Conservation (phyloP, 73 alveolate genomes). For the Tetrahymena malaccensis region DNA sequence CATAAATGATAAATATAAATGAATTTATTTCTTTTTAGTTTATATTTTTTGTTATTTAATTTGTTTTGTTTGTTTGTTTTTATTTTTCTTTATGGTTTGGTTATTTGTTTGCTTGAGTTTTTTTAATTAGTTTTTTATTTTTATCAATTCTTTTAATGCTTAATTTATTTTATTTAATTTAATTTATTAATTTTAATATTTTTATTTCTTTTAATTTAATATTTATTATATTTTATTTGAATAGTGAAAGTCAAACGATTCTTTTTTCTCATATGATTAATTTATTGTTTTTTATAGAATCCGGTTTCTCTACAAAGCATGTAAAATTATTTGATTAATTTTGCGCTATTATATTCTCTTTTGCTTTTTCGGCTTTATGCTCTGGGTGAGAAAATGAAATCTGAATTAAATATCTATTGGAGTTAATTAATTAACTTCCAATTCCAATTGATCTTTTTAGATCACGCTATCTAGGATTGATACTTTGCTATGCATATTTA, state of each 20-base stretch:
- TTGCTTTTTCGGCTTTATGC: neutral
- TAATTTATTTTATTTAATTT: neutral
- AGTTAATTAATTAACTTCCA: neutral
- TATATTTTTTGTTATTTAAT: too few species aligned
- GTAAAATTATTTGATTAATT: neutral
- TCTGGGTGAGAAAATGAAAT: neutral
- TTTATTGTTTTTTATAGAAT: neutral
- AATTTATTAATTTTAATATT: neutral
- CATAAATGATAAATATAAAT: too few species aligned
- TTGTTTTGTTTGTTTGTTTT: too few species aligned
- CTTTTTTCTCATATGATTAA: neutral
- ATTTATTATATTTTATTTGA: neutral
- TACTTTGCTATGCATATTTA: neutral
- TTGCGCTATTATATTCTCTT: neutral
- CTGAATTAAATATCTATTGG: neutral
- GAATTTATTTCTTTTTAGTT: too few species aligned
- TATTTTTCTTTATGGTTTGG: too few species aligned
- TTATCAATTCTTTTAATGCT: neutral
- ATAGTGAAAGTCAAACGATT: neutral
- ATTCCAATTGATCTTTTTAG: neutral
- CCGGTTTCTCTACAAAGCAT: neutral
- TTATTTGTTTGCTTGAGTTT: too few species aligned
- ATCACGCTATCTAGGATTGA: slow-evolving; percentile 1
- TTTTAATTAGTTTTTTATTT: too few species aligned
- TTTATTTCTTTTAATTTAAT: neutral